A percentile compares a stretch with the other conserved stretches of the same genome.
Conservation (phyloP, 2,329 filamentous ascomycete species). For the Trichoderma brevicompactum region DNA sequence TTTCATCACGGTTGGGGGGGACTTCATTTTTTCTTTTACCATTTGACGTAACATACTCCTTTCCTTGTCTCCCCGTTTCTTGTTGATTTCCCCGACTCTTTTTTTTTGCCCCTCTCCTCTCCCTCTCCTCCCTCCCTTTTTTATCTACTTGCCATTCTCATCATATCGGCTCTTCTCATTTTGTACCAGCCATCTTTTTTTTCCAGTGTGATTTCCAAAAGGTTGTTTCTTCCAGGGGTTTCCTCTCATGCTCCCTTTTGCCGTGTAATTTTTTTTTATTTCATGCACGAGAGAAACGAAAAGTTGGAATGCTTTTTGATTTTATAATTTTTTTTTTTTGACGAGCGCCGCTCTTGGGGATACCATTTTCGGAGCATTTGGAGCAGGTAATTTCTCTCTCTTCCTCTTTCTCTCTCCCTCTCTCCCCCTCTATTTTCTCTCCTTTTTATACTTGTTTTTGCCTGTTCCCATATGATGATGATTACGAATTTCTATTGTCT, state of each 20-base stretch:
- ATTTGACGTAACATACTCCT: constrained; percentile 30
- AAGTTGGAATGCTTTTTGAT: constrained; percentile 36
- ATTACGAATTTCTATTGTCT: constrained; percentile 30
- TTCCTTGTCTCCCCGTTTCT: constrained; percentile 32
- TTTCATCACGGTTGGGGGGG: constrained; percentile 18
- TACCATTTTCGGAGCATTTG: constrained; percentile 37
- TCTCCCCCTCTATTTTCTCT: constrained; percentile 8
- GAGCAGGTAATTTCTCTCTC: constrained; percentile 25
- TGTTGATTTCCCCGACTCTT: constrained; percentile 22
- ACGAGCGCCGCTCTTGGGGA: constrained; percentile 38
- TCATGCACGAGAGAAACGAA: constrained; percentile 31
- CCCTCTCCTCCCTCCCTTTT: constrained; percentile 23
- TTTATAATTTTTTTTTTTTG: constrained; percentile 30
- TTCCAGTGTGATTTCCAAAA: constrained; percentile 33
- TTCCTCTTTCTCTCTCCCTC: constrained; percentile 1
- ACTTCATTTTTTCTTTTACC: constrained; percentile 29
- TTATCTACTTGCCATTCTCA: constrained; percentile 31
- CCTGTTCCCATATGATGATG: constrained; percentile 29
- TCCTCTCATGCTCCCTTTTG: constrained; percentile 38
- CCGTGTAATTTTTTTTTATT: constrained; percentile 36
- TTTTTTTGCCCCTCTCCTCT: constrained; percentile 27
- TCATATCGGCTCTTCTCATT: constrained; percentile 31
- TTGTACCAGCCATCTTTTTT: constrained; percentile 33
- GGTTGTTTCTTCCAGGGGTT: constrained; percentile 33
- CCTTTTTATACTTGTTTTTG: constrained; percentile 18